These are phyloP conservation scores for Mycena sanguinolenta DNA, from an alignment of 768 basidiomycete genomes.

Conservation along the genomic window DNA sequence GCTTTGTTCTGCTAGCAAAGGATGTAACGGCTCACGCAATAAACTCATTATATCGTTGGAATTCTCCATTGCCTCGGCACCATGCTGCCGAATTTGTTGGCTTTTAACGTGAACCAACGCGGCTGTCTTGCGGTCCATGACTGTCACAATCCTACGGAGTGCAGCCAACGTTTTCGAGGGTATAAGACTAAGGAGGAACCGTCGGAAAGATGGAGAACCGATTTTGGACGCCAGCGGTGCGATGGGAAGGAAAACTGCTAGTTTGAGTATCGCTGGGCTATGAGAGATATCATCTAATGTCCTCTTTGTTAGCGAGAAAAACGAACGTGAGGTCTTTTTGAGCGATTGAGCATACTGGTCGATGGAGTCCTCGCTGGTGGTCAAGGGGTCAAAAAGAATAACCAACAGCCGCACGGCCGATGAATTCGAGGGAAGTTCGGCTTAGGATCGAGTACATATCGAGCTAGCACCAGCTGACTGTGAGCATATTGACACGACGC, in stretches of 20 bases:
- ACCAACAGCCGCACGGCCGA: constrained; percentile 24
- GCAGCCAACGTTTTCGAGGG: constrained; percentile 50
- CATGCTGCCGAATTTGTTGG: constrained; percentile 44
- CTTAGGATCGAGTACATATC: constrained; percentile 26
- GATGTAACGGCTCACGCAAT: constrained; percentile 46
- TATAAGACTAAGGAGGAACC: constrained; percentile 48
- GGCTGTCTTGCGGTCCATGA: constrained; percentile 51
- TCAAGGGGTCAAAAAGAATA: constrained; percentile 28
- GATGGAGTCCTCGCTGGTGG: neutral
- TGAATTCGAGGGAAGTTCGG: constrained; percentile 29
- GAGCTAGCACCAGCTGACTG: neutral
- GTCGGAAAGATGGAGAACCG: constrained; percentile 46
- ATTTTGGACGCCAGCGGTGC: constrained; percentile 38
- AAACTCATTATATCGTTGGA: constrained; percentile 61
- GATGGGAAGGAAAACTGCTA: constrained; percentile 31
- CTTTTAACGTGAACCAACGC: constrained; percentile 55
- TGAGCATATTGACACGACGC: neutral
- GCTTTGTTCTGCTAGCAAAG: neutral
- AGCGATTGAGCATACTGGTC: constrained; percentile 24
- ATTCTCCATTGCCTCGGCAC: constrained; percentile 42
- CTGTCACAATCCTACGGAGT: constrained; percentile 50
- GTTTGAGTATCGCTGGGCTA: constrained; percentile 20
- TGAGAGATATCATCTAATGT: too few relatives aligned
- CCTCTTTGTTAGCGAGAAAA: too few relatives aligned
- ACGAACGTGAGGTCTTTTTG: constrained; percentile 19